Base-by-base conservation (phyloP, 2,329 filamentous ascomycete species). In the Talaromyces sp. region DNA sequence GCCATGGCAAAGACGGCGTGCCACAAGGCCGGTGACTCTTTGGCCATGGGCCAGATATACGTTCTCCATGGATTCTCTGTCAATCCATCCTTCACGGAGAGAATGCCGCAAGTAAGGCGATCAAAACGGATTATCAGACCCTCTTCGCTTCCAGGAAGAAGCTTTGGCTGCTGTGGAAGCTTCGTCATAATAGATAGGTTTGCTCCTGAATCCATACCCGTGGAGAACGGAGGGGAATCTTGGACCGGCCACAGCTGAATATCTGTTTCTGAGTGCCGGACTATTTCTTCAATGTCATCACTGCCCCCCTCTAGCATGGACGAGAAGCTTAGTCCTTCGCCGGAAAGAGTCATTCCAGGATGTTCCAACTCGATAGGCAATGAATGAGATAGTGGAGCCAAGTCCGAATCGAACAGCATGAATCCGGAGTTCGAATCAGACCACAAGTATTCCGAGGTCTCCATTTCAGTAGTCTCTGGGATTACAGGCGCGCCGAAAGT, bases 61-160 rank as follows among this genome's bases (percentile, higher is more conserved):
- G 83, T 89, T 29, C 86, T 81, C 88, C 88, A 90, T 2, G 87
- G 87, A 67, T 90, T 90, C 66, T 90, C 88, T 1, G 80, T 83
- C 7, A 81, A 80, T 0, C 87, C 87, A 70, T 90, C 86, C 68
- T 89, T 89, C 56, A 90, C 80, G 0, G 87, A 90, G 21, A 90
- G 76, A 54, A 90, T 88, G 3, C 86, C 86, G 68, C 87, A 90
- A 0, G 87, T 90, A 60, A 86, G 77, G 64, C 79, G 81, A 67
- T 88, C 84, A 66, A 88, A 90, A 27, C 85, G 81, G 56, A 84
- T 70, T 56, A 85, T 81, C 24, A 89, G 74, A 77, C 85, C 83
- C 64, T 89, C 87, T 10, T 82, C 79, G 59, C 84, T 85, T 41
- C 75, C 77, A 35, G 77, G 70, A 59, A 56, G 29, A 17, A 52